Percentiles rank a stretch among this genome's conserved stretches.
These are phyloP conservation scores for Colletotrichum salicis DNA, from an alignment of 2,329 filamentous ascomycete genomes.

Conservation along the genomic window DNA sequence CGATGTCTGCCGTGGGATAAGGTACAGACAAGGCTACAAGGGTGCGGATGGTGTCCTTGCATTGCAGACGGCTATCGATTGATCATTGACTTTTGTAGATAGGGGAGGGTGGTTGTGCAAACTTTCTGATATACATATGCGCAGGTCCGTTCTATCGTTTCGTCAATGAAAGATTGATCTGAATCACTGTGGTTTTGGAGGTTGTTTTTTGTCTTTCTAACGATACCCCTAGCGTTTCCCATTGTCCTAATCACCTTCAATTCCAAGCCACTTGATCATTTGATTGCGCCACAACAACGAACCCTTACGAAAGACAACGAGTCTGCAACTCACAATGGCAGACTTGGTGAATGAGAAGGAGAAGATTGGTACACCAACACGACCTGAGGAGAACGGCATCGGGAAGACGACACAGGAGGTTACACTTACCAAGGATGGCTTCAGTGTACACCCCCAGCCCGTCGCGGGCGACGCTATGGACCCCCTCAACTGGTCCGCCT, in stretches of 20 bases:
- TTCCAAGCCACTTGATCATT: neutral
- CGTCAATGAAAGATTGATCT: too few species aligned
- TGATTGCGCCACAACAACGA: neutral
- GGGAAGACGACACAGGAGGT: constrained; percentile 34
- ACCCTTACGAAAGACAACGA: too few species aligned
- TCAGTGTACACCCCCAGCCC: constrained; percentile 50
- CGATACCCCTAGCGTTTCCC: neutral
- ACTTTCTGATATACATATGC: neutral
- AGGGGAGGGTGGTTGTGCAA: neutral
- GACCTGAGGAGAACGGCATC: constrained; percentile 1
- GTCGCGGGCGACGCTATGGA: constrained; percentile 56
- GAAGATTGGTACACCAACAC: neutral
- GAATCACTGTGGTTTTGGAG: neutral
- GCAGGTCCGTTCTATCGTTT: neutral
- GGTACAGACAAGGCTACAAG: neutral
- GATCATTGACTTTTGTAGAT: neutral
- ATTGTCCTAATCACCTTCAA: neutral
- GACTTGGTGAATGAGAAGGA: constrained; percentile 28
- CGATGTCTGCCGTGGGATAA: neutral
- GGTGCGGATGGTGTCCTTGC: neutral
- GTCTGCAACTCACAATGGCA: constrained; percentile 9
- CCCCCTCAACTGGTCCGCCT: constrained; percentile 63
- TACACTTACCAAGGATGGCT: constrained; percentile 38
- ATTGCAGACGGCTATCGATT: neutral
- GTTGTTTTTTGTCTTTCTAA: neutral